Evolutionary conservation across 2,329 filamentous ascomycete genomes (phyloP).

Genomic region (Fusarium hainanense): DNA sequence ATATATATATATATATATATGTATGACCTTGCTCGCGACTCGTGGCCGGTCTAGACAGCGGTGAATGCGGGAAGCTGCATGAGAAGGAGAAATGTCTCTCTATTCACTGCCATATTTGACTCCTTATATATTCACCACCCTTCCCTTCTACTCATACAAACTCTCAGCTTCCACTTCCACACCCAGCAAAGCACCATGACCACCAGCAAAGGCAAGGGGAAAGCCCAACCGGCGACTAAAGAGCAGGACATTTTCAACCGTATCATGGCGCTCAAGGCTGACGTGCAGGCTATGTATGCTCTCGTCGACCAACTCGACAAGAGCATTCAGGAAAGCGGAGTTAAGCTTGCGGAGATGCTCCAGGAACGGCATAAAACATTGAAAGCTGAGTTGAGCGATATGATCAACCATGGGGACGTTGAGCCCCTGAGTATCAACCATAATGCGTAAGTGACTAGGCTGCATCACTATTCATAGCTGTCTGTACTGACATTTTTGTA

Average conservation of each 20-base stretch:
- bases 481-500: not conserved
- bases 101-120: not conserved
- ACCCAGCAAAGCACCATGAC: not conserved
- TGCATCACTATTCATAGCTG: not conserved
- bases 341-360: slow-evolving; percentile 1
- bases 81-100: not conserved
- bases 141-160: not conserved
- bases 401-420: slow-evolving; percentile 9
- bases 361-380: slow-evolving; percentile 2
- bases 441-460: not conserved
- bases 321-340: not conserved
- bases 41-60: too few species aligned
- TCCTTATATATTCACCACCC: not conserved
- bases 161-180: not conserved
- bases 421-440: not conserved
- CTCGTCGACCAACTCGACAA: slow-evolving; percentile 1
- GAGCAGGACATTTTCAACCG: not conserved
- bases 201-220: not conserved
- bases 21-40: not conserved
- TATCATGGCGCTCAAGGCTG: not conserved
- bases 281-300: not conserved
- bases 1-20: too few species aligned
- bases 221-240: not conserved
- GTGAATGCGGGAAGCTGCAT: not conserved
- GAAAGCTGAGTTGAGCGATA: not conserved